Percentiles rank a stretch among this genome's conserved stretches.
Conservation (phyloP, 2,329 filamentous ascomycete genomes). For the Diaporthe batatas region DNA sequence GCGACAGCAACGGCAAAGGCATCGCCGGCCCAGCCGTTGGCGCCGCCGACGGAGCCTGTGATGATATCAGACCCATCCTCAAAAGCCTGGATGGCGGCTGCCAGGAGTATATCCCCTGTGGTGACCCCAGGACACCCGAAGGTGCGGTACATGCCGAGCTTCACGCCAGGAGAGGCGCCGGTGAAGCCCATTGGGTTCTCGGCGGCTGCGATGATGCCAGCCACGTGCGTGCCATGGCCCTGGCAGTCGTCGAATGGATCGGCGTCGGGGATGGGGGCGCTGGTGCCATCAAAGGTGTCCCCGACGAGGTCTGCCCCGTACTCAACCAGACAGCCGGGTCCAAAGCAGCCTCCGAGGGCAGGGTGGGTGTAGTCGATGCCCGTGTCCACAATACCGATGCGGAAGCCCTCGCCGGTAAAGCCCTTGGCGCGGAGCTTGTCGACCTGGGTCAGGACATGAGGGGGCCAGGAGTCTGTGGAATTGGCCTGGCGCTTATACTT, state of each 20-base stretch:
- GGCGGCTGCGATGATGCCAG: conserved; percentile 61
- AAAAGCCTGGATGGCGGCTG: conserved; percentile 58
- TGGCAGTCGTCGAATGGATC: conserved; percentile 56
- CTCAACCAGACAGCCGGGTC: conserved; percentile 60
- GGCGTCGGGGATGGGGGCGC: conserved; percentile 52
- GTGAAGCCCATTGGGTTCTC: conserved; percentile 54
- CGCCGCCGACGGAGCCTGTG: conserved; percentile 47
- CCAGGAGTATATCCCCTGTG: conserved; percentile 56
- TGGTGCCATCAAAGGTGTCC: conserved; percentile 48
- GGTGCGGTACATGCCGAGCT: conserved; percentile 57
- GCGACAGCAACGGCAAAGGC: conserved; percentile 46
- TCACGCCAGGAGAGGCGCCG: conserved; percentile 57
- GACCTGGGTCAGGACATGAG: conserved; percentile 53
- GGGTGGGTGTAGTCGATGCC: conserved; percentile 64
- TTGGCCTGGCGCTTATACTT: conserved; percentile 29
- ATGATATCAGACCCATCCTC: conserved; percentile 56
- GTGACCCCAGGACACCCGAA: conserved; percentile 49
- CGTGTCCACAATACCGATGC: conserved; percentile 57
- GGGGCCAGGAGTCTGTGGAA: conserved; percentile 41
- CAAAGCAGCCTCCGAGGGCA: conserved; percentile 66
- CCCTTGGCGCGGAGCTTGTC: conserved; percentile 58
- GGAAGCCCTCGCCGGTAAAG: conserved; percentile 59
- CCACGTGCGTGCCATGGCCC: conserved; percentile 61
- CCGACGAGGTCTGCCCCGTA: conserved; percentile 63
- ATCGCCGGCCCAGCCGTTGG: conserved; percentile 48